Conservation (phyloP, 345 rosid species). For the Boechera stricta region DNA sequence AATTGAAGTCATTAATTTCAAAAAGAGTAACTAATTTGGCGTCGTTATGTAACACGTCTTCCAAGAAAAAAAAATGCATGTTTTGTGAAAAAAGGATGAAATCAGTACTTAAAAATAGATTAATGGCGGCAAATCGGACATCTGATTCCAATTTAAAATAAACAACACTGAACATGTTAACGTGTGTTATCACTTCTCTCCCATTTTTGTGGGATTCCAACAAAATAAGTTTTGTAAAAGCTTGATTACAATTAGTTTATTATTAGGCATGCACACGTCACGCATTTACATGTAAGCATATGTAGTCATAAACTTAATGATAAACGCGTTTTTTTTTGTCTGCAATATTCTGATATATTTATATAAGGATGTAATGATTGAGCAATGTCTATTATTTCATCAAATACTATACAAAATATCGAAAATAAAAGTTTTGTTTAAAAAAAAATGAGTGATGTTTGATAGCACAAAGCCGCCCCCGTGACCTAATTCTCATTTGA, state of each 20-base stretch:
- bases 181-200: constrained; percentile 1
- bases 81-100: background rate
- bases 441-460: constrained; percentile 30
- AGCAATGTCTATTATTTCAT: constrained; percentile 46
- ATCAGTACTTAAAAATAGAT: background rate
- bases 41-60: background rate
- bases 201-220: constrained; percentile 33
- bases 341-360: constrained; percentile 6
- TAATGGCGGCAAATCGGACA: background rate
- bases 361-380: constrained; percentile 43
- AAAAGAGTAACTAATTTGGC: too few species aligned
- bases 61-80: background rate
- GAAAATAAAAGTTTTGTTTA: background rate
- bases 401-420: constrained; percentile 30
- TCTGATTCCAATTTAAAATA: background rate
- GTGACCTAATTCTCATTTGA: constrained; percentile 48
- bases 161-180: background rate
- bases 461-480: constrained; percentile 52
- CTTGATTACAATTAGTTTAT: background rate
- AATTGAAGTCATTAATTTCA: too few species aligned
- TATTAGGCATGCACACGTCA: constrained; percentile 17
- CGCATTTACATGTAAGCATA: background rate
- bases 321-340: background rate
- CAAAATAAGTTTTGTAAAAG: background rate
- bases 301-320: background rate